phyloP scores from a whole-genome alignment of 208 protist genomes.

The Leishmania tropica region DNA sequence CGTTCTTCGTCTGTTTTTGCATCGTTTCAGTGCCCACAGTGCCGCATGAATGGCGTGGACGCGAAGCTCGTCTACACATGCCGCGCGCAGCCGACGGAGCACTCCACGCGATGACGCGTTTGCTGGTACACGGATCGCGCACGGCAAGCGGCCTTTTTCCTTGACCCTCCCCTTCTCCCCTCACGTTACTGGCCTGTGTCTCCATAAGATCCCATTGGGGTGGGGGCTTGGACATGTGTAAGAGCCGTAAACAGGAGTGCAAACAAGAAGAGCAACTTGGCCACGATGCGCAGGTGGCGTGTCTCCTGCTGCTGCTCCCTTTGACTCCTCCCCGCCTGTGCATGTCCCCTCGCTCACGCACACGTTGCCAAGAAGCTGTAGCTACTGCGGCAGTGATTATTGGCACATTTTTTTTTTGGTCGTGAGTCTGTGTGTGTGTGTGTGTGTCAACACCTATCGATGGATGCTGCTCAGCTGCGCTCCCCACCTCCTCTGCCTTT shows the following conservation, averaged over 20 bases:
- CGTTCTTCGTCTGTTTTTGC: conserved; percentile 49
- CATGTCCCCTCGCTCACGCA: background rate
- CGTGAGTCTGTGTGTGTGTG: background rate
- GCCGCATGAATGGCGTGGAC: conserved; percentile 73
- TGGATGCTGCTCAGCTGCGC: background rate
- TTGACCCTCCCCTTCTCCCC: background rate
- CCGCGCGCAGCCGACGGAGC: conserved; percentile 72
- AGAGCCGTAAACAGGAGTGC: background rate
- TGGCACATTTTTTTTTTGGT: background rate
- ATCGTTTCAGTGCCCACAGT: conserved; percentile 83
- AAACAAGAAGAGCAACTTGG: background rate
- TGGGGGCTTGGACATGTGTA: background rate
- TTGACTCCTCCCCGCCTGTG: background rate
- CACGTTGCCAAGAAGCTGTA: background rate
- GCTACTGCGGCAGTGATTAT: background rate
- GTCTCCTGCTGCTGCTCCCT: background rate
- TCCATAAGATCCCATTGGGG: background rate
- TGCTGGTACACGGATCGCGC: background rate
- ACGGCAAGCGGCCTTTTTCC: background rate
- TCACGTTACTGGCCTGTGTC: background rate
- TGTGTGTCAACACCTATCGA: background rate
- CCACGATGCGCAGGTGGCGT: background rate
- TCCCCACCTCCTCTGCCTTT: background rate
- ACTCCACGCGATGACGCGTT: conserved; percentile 63
- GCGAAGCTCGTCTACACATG: conserved; percentile 81